Evolutionary conservation across 2,329 filamentous ascomycete genomes (phyloP).

Genomic region (Xenoacremonium recifei): DNA sequence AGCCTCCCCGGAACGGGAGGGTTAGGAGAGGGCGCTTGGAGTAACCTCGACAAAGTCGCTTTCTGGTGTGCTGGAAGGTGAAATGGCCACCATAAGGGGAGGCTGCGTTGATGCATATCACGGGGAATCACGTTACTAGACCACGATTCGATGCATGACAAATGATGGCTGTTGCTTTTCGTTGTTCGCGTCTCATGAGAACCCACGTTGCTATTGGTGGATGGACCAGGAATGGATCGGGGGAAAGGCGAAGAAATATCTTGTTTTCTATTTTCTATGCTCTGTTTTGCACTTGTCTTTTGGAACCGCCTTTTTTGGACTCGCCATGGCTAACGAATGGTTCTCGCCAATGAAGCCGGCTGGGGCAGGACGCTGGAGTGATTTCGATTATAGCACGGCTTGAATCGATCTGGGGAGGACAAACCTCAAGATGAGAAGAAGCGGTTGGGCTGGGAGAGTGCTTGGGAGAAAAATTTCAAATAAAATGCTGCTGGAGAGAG

Average conservation of each 20-base stretch:
- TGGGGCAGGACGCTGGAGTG: slow-evolving; percentile 20
- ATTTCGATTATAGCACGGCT: slow-evolving; percentile 21
- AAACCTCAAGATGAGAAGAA: too few species aligned
- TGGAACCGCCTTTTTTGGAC: too few species aligned
- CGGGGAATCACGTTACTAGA: slow-evolving; percentile 43
- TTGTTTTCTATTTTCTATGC: slow-evolving; percentile 18
- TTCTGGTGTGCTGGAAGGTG: slow-evolving; percentile 26
- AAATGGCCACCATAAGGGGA: slow-evolving; percentile 21
- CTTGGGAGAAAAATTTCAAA: slow-evolving; percentile 28
- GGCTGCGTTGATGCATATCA: slow-evolving; percentile 36
- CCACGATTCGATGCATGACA: slow-evolving; percentile 51
- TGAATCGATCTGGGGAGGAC: slow-evolving; percentile 18
- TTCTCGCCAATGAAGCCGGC: slow-evolving; percentile 15
- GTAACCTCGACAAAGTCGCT: slow-evolving; percentile 25
- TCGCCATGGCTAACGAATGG: slow-evolving; percentile 20
- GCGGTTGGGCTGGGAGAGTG: slow-evolving; percentile 20
- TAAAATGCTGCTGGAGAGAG: slow-evolving; percentile 26
- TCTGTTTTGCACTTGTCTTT: slow-evolving; percentile 19
- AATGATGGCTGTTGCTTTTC: slow-evolving; percentile 44
- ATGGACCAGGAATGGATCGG: slow-evolving; percentile 23
- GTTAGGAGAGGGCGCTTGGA: slow-evolving; percentile 27
- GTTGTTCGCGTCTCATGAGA: slow-evolving; percentile 35
- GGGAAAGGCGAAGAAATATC: too few species aligned
- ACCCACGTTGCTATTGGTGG: slow-evolving; percentile 23
- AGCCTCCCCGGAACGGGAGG: slow-evolving; percentile 28